Evolutionary conservation across 1,139 yeast genomes (phyloP).

Genomic region (Geotrichum carabidarum): DNA sequence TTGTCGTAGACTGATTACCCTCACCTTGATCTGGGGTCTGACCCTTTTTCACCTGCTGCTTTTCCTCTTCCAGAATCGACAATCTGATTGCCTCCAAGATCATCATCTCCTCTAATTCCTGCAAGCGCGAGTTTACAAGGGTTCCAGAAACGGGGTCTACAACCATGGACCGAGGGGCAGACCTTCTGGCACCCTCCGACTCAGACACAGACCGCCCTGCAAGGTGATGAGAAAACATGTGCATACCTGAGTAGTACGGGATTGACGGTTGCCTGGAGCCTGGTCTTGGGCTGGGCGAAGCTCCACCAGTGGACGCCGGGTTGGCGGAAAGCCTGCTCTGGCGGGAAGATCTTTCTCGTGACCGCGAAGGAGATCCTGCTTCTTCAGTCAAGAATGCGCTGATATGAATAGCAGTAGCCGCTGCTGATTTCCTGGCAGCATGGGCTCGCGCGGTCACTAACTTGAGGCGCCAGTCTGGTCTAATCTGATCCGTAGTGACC

Average conservation of each 20-base stretch:
- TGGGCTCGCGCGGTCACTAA: constrained; percentile 66
- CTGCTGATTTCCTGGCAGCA: constrained; percentile 82
- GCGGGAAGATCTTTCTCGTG: too few relatives aligned
- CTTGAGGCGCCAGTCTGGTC: constrained; percentile 90
- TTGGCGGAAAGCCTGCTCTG: too few relatives aligned
- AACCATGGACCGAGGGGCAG: constrained; percentile 7
- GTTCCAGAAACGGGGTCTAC: background rate
- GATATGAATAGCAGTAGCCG: constrained; percentile 93
- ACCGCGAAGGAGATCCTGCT: too few relatives aligned
- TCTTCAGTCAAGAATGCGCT: constrained; percentile 46
- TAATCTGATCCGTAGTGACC: constrained; percentile 68
- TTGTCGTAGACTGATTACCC: too few relatives aligned
- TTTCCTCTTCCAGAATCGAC: constrained; percentile 63
- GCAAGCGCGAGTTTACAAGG: constrained; percentile 10
- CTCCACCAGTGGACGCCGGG: too few relatives aligned
- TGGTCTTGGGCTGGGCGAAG: too few relatives aligned
- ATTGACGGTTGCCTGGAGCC: too few relatives aligned
- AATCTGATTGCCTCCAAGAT: constrained; percentile 76
- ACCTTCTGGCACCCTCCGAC: constrained; percentile 4
- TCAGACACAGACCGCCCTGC: background rate
- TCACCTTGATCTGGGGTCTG: background rate
- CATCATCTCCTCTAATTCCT: constrained; percentile 64
- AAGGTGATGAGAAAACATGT: background rate
- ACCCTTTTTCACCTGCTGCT: background rate
- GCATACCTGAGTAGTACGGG: too few relatives aligned